Percentiles rank a stretch among this genome's conserved stretches.
These are phyloP conservation scores for Apostasia shenzhenica DNA, from an alignment of 106 monocot species.

Conservation along the genomic window DNA sequence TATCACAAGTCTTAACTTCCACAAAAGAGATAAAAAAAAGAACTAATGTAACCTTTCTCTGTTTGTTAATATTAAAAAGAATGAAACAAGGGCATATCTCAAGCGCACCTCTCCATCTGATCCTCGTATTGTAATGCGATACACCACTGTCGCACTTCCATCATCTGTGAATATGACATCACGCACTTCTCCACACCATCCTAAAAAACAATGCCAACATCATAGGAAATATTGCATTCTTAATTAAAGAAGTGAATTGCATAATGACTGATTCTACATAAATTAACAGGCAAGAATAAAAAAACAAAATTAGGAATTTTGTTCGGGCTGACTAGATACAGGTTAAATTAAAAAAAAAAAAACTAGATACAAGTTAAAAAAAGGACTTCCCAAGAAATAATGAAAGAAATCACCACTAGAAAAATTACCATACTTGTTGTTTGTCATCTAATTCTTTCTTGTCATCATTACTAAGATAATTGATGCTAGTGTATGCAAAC, in stretches of 20 bases:
- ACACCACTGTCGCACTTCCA: conserved; percentile 74
- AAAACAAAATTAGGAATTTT: no score
- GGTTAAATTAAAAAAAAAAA: no score
- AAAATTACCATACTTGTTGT: no score
- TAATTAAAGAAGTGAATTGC: not conserved
- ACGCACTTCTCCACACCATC: conserved; percentile 94
- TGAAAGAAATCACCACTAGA: no score
- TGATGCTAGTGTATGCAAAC: no score
- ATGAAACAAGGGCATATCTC: not conserved
- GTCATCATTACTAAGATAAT: no score
- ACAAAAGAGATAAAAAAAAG: not conserved
- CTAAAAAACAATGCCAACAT: conserved; percentile 25
- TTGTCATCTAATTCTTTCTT: no score
- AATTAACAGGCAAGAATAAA: not conserved
- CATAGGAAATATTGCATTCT: no score
- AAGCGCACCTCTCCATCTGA: conserved; percentile 81
- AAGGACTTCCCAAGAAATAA: no score
- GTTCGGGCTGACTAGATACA: no score
- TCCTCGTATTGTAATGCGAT: conserved; percentile 73
- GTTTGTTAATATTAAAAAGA: not conserved
- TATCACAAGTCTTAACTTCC: no score
- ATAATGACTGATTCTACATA: not conserved
- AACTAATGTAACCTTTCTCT: not conserved
- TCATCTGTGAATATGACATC: conserved; percentile 65
- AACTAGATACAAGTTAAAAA: no score